Evolutionary conservation across 257 asterid species (phyloP), one percentile per base, ranked within the genome.

Genomic region (Nicotiana knightiana): DNA sequence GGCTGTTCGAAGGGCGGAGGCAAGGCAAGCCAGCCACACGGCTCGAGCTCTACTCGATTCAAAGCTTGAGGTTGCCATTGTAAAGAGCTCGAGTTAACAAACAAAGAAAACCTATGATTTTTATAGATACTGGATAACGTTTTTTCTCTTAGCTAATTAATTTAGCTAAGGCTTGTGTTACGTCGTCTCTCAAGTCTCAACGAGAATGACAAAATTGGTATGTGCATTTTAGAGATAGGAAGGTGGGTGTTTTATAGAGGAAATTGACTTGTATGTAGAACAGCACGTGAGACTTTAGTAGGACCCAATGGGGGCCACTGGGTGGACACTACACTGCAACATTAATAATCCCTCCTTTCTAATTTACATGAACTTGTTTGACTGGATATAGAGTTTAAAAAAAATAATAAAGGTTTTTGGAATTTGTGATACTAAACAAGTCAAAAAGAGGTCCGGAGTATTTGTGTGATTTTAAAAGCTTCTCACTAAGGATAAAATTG

Each of bases 1-100:
- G 85, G 96, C 92, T 24, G 99, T 93, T 28, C 98, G 89, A 55
- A 92, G 84, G 82, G 98, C 97, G 12, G 99, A 93, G 7, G 84
- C 89, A 4, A 89, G 83, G 86, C 95, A 86, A 61, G 87, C 82
- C 66, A 85, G 86, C 97, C 97, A 93, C 81, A 90, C 55, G 33
- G 88, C 85, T 37, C 84, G 81, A 1, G 88, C 82, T 5, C 82
- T 83, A 37, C 67, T 83, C 59, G 68, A 81, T 83, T 87, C 83
- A 82, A 48, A 81, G 26, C 18, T 81, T 33, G 86, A 63, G 81
- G 80, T 82, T 55, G 84, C 68, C 93, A 88, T 85, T 33, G 11
- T 33, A 15, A 43, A 61, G 9, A 6, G 16, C 21, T 37, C 1
- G 21, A 17, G 63, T 17, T 57, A 57, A 18, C 24, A 1, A 57